A percentile compares a stretch with the other conserved stretches of the same genome.
Evolutionary conservation across 2,329 filamentous ascomycete species (phyloP).

Genomic region (Aspergillus sp.): DNA sequence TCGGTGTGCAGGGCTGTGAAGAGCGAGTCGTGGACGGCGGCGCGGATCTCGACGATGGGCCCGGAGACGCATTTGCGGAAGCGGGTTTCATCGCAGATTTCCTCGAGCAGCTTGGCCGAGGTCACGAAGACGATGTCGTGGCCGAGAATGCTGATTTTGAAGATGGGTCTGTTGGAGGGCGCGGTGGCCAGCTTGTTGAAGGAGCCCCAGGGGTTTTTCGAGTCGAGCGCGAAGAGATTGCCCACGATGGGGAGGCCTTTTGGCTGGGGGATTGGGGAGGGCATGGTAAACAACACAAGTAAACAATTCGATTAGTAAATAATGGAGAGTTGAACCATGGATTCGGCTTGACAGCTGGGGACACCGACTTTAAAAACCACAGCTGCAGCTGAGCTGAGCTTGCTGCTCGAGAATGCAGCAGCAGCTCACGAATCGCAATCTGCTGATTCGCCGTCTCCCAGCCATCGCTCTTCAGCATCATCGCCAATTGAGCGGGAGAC

Average conservation of each 20-base stretch:
- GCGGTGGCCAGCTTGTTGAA: conserved; percentile 49
- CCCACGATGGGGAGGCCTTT: conserved; percentile 53
- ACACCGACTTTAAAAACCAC: neutral
- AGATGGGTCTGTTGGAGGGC: conserved; percentile 58
- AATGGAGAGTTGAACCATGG: neutral
- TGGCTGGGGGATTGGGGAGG: conserved; percentile 52
- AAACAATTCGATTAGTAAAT: neutral
- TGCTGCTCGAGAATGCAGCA: neutral
- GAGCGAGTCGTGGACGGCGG: conserved; percentile 64
- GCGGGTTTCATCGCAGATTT: conserved; percentile 65
- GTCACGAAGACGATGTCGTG: conserved; percentile 52
- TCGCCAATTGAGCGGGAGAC: too few relatives aligned
- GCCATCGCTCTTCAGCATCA: neutral
- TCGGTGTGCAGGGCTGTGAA: conserved; percentile 58
- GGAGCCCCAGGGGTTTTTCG: conserved; percentile 52
- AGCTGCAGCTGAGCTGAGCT: neutral
- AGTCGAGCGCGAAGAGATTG: conserved; percentile 52
- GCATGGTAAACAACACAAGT: conserved; percentile 29
- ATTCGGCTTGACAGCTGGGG: neutral
- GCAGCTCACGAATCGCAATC: neutral
- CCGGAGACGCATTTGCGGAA: conserved; percentile 56
- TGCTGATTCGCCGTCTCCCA: conserved; percentile 6
- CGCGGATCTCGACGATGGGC: conserved; percentile 56
- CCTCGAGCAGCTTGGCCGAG: conserved; percentile 59
- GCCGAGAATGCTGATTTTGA: conserved; percentile 52